A percentile compares a stretch with the other conserved stretches of the same genome.
phyloP scores from a whole-genome alignment of 2,329 filamentous ascomycete species.

The Microdochium nivale region DNA sequence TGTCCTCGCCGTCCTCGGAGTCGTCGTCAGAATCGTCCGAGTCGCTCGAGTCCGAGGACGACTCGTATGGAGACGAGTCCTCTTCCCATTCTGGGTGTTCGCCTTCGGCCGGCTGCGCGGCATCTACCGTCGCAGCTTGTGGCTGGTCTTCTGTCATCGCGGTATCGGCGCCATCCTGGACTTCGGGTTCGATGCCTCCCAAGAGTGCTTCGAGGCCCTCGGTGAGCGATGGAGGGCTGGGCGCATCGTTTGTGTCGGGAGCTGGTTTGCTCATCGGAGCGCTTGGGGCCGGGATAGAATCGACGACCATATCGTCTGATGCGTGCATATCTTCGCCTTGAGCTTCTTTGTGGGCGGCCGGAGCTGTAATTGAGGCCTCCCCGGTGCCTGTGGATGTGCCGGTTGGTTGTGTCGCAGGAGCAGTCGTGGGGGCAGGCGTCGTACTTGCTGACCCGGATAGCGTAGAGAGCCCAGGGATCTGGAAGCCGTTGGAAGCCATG shows the following conservation, averaged over 20 bases:
- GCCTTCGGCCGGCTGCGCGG: constrained; percentile 5
- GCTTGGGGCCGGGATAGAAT: neutral
- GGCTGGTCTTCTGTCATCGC: constrained; percentile 3
- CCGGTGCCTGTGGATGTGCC: neutral
- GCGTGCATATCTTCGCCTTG: neutral
- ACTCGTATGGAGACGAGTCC: constrained; percentile 69
- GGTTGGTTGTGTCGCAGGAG: neutral
- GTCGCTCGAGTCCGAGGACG: constrained; percentile 47
- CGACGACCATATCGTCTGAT: neutral
- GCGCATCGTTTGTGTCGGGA: constrained; percentile 10
- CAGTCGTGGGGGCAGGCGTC: neutral
- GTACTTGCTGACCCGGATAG: constrained; percentile 4
- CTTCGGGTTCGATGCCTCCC: constrained; percentile 16
- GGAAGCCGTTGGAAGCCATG: constrained; percentile 11
- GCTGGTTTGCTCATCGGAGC: neutral
- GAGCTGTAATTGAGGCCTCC: neutral
- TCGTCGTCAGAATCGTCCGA: constrained; percentile 49
- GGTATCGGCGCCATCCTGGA: constrained; percentile 5
- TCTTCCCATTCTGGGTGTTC: constrained; percentile 73
- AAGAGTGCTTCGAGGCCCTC: constrained; percentile 21
- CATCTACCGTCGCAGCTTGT: constrained; percentile 7
- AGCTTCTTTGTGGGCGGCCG: neutral
- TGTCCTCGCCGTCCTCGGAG: constrained; percentile 53
- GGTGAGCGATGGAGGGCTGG: constrained; percentile 22
- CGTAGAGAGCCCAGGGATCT: constrained; percentile 19